Evolutionary conservation across 345 rosid species (phyloP).

Genomic region (Eucalyptus pauciflora): DNA sequence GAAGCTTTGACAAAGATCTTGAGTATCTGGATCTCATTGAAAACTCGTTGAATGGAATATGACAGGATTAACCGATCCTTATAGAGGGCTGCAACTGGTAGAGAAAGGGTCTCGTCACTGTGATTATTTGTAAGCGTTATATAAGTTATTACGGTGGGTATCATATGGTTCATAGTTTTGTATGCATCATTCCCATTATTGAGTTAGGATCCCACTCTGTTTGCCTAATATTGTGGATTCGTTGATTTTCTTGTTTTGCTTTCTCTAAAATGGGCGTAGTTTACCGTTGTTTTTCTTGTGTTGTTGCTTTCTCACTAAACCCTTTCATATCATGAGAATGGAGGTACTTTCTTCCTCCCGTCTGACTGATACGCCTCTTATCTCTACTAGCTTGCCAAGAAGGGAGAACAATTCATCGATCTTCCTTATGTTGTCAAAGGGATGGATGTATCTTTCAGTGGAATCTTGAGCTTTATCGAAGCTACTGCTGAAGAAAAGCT

Average conservation of each 20-base stretch:
- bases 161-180: neutral
- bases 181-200: neutral
- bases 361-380: neutral
- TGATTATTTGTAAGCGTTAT: neutral
- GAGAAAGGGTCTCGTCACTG: neutral
- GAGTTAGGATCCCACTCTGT: neutral
- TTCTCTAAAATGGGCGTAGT: neutral
- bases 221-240: neutral
- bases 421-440: slow-evolving; percentile 95
- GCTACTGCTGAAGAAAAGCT: slow-evolving; percentile 78
- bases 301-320: neutral
- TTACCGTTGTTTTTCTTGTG: neutral
- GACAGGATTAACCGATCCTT: neutral
- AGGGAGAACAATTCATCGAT: slow-evolving; percentile 82
- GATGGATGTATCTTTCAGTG: slow-evolving; percentile 97
- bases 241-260: neutral
- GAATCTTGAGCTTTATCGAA: slow-evolving; percentile 88
- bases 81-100: neutral
- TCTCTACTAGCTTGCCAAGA: slow-evolving; percentile 73
- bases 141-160: neutral
- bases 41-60: neutral
- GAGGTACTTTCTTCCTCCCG: neutral
- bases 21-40: neutral
- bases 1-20: neutral
- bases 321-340: neutral